Evolutionary conservation across 2,329 filamentous ascomycete genomes (phyloP).

Genomic region (Biscogniauxia sp.): DNA sequence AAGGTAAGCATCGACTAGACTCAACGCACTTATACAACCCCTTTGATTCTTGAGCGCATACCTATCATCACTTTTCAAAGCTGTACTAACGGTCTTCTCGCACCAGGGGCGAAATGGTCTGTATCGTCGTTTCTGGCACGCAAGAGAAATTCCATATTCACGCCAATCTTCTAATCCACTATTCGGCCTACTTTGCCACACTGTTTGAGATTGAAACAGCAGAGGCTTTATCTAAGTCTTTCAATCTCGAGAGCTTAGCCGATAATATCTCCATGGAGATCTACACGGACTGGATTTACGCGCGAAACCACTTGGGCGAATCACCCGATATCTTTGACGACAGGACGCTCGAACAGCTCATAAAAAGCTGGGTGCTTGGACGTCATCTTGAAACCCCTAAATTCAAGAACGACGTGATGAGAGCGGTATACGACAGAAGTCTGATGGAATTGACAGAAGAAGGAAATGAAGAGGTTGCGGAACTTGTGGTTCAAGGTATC

Average conservation of each 20-base stretch:
- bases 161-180: background rate
- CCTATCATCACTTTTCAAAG: background rate
- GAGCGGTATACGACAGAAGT: background rate
- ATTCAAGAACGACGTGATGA: background rate
- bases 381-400: background rate
- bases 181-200: background rate
- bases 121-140: background rate
- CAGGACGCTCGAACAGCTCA: background rate
- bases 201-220: background rate
- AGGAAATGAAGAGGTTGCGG: too few species aligned
- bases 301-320: too few species aligned
- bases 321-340: too few species aligned
- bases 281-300: background rate
- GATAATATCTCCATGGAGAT: background rate
- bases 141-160: background rate
- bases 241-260: background rate
- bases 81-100: background rate
- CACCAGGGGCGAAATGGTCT: background rate
- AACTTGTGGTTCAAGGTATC: too few species aligned
- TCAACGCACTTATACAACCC: too few species aligned
- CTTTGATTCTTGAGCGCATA: background rate
- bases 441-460: too few species aligned
- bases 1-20: too few species aligned
- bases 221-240: background rate
- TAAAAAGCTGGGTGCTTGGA: background rate